Conservation (phyloP, 352 stramenopile species). For the Globisporangium cystogenes region DNA sequence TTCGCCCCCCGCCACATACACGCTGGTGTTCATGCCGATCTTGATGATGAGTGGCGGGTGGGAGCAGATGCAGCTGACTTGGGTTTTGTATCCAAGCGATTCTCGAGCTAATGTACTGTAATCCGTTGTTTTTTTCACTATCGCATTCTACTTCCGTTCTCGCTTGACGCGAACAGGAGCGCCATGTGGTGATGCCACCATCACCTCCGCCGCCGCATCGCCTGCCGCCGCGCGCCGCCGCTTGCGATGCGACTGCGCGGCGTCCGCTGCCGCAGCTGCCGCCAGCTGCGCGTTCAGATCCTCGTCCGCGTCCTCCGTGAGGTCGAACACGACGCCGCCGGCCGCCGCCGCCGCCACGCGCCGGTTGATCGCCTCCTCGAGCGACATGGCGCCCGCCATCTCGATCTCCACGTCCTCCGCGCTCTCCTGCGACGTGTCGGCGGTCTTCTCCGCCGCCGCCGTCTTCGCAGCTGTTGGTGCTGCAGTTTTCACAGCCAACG, state of each 20-base stretch:
- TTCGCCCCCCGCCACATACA: too few relatives aligned
- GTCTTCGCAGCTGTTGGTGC: not conserved
- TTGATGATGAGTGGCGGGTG: too few relatives aligned
- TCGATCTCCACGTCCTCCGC: slow-evolving; percentile 50
- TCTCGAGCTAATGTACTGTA: too few relatives aligned
- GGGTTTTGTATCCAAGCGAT: too few relatives aligned
- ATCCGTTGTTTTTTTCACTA: too few relatives aligned
- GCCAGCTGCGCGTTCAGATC: slow-evolving; percentile 27
- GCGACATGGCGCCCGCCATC: slow-evolving; percentile 64
- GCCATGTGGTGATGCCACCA: not conserved
- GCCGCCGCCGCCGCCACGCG: slow-evolving; percentile 43
- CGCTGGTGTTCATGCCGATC: too few relatives aligned
- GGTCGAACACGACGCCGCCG: slow-evolving; percentile 57
- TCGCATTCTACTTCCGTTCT: too few relatives aligned
- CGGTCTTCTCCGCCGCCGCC: slow-evolving; percentile 8
- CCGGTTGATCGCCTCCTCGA: slow-evolving; percentile 66
- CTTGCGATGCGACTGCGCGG: slow-evolving; percentile 21
- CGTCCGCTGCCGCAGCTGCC: slow-evolving; percentile 16
- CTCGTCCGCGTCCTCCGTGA: slow-evolving; percentile 52
- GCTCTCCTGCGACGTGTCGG: slow-evolving; percentile 38
- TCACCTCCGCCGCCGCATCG: not conserved
- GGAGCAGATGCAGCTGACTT: too few relatives aligned
- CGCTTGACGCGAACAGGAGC: slow-evolving; percentile 9
- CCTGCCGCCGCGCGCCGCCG: slow-evolving; percentile 18
- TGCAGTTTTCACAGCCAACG: not conserved